These are phyloP conservation scores for Phialophora macrospora DNA, from an alignment of 2,329 filamentous ascomycete genomes.

Conservation along the genomic window DNA sequence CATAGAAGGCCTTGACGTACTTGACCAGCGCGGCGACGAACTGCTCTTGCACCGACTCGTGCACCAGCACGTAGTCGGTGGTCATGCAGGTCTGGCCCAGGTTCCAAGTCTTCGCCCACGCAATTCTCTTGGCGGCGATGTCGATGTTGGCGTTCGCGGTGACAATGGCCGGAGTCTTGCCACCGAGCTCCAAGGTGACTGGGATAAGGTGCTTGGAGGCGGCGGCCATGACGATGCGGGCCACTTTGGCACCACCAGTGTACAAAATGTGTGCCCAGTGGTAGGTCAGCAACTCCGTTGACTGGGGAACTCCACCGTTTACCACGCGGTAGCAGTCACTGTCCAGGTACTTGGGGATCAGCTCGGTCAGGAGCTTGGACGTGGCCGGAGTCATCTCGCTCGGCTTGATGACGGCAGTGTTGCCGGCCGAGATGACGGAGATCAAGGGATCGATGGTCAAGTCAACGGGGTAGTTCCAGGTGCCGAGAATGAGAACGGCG, in stretches of 20 bases:
- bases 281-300: constrained; percentile 45
- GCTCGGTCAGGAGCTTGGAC: constrained; percentile 47
- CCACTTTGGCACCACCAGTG: constrained; percentile 50
- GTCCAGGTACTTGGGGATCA: constrained; percentile 53
- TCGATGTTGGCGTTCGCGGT: constrained; percentile 47
- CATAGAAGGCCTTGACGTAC: constrained; percentile 43
- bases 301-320: constrained; percentile 48
- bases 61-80: constrained; percentile 53
- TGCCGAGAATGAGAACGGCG: constrained; percentile 11
- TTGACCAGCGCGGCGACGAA: constrained; percentile 46
- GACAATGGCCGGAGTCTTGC: constrained; percentile 53
- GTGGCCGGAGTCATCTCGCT: constrained; percentile 47
- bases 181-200: constrained; percentile 53
- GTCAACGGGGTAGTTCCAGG: constrained; percentile 11
- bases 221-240: constrained; percentile 47
- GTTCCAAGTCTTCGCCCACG: constrained; percentile 51
- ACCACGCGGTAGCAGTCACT: constrained; percentile 44
- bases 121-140: constrained; percentile 50
- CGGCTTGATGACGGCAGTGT: constrained; percentile 52
- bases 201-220: constrained; percentile 54
- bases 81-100: constrained; percentile 50
- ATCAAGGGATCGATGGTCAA: constrained; percentile 47
- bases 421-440: constrained; percentile 53
- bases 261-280: constrained; percentile 55
- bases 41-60: constrained; percentile 47